Evolutionary conservation across 495 filamentous ascomycete genomes (phyloP), one percentile per base, ranked within the genome.

Genomic region (Penicillium crystallinum): DNA sequence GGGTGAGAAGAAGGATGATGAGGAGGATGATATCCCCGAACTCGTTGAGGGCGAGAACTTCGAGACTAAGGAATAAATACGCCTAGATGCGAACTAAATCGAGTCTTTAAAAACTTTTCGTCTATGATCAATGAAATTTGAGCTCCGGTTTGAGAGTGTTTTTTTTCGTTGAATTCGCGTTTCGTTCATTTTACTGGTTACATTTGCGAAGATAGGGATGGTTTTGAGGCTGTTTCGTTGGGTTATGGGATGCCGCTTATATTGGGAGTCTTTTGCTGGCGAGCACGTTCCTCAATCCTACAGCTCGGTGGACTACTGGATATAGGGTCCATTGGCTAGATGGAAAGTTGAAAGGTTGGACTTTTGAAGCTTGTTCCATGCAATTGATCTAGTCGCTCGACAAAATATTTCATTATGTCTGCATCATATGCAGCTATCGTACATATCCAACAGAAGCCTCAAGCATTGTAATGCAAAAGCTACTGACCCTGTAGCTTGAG

Each of bases 11-110:
- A 78, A 81, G 70, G 89, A 91, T 78, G 86, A 89, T 39, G 82
- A 84, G 12, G 92, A 88, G 61, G 86, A 85, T 55, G 88, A 96
- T 60, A 98, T 98, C 74, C 93, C 93, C 54, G 92, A 97, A 54
- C 80, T 98, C 56, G 91, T 98, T 19, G 89, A 85, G 63, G 93
- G 93, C 62, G 88, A 95, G 81, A 93, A 87, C 81, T 98, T 98
- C 64, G 93, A 97, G 80, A 87, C 81, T 75, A 92, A 90, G 76
- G 91, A 97, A 78, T 95, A 91, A 78, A 72, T 47, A 38, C 25
- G 40, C 39, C 39, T 42, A 25, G 14, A 25, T 25, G 39, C 23
- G 52, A 43, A 35, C 27, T 29, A 47, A 17, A 30, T 34, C 33
- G 44, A 52, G 25, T 29, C 52, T 43, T 40, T 43, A 45, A 61